Percentiles rank a stretch among this genome's conserved stretches.
Conservation (phyloP, 345 rosid genomes). For the Jatropha curcas region DNA sequence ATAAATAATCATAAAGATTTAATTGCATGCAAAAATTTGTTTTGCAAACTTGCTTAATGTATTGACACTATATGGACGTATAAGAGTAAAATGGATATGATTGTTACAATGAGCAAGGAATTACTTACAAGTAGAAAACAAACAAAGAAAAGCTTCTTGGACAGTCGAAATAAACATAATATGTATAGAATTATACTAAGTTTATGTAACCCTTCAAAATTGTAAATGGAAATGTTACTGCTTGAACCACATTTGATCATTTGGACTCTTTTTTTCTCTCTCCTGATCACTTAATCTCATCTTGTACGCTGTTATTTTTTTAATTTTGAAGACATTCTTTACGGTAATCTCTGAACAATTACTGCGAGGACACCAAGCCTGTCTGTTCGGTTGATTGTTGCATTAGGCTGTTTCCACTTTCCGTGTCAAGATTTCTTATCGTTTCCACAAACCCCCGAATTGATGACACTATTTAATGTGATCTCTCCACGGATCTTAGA, state of each 20-base stretch:
- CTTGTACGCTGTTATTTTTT: background rate
- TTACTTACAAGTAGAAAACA: background rate
- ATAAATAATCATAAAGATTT: background rate
- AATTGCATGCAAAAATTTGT: background rate
- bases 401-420: conserved; percentile 59
- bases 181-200: background rate
- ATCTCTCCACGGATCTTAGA: conserved; percentile 68
- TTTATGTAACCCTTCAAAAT: background rate
- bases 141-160: background rate
- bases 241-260: background rate
- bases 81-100: background rate
- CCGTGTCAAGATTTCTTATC: conserved; percentile 60
- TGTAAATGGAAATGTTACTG: background rate
- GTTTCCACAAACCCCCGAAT: conserved; percentile 98
- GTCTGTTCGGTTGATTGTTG: conserved; percentile 62
- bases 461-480: conserved; percentile 82
- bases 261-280: background rate
- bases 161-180: no score
- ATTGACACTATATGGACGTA: background rate
- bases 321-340: no score
- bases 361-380: conserved; percentile 80
- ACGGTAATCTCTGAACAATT: no score
- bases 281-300: background rate
- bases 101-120: background rate
- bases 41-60: background rate